These are phyloP conservation scores for Didymella arachidicola DNA, from an alignment of 2,329 filamentous ascomycete species.

Conservation along the genomic window DNA sequence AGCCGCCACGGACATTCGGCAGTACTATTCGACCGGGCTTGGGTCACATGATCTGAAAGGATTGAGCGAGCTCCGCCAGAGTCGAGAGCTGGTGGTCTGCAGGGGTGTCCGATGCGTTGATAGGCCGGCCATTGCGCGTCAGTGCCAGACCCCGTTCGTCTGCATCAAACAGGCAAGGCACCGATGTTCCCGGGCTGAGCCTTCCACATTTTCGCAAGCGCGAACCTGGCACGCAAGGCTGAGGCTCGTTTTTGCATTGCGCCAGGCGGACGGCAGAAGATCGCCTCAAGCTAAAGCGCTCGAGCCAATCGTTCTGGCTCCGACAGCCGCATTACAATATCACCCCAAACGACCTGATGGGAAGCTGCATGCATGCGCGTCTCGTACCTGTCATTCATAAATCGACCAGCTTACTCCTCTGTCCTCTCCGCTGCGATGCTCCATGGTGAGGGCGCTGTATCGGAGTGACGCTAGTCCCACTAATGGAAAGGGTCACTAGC, in stretches of 20 bases:
- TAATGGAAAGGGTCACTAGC: background rate
- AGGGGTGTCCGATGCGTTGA: background rate
- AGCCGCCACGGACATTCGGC: background rate
- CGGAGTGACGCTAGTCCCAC: background rate
- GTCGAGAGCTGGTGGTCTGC: background rate
- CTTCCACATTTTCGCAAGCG: background rate
- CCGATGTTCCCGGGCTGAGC: background rate
- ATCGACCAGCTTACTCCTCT: background rate
- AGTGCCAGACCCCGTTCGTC: background rate
- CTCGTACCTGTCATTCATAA: no score
- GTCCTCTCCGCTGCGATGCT: background rate
- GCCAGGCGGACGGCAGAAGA: background rate
- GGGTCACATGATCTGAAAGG: background rate
- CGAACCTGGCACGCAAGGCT: background rate
- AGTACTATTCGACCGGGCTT: background rate
- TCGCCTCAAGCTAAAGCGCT: slow-evolving; percentile 1
- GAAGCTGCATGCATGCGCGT: background rate
- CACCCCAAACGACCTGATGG: background rate
- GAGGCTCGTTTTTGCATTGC: background rate
- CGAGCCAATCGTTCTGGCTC: background rate
- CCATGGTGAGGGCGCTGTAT: background rate
- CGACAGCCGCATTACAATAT: background rate
- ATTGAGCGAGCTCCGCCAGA: background rate
- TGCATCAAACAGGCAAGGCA: background rate
- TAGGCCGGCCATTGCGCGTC: background rate